phyloP scores from a whole-genome alignment of 2,329 filamentous ascomycete species.

The Gnomoniopsis sp. region DNA sequence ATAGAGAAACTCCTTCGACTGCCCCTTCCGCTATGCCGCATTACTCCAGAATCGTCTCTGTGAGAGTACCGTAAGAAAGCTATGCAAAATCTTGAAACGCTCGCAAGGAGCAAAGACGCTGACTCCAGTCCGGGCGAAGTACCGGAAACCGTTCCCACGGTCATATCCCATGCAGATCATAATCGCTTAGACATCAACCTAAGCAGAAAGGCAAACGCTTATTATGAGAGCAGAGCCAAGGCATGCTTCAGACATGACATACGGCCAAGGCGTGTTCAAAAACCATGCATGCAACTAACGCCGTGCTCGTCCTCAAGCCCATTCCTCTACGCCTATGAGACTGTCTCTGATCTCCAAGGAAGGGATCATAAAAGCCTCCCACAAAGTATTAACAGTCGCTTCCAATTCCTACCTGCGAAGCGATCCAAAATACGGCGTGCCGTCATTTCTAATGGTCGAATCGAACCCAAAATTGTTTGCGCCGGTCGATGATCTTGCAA shows the following conservation, averaged over 20 bases:
- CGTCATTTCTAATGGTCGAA: constrained; percentile 18
- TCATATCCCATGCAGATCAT: not conserved
- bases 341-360: not conserved
- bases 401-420: constrained; percentile 18
- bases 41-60: too few species aligned
- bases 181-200: not conserved
- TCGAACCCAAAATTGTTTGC: constrained; percentile 27
- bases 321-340: not conserved
- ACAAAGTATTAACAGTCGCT: not conserved
- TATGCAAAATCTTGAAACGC: not conserved
- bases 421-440: constrained; percentile 19
- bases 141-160: not conserved
- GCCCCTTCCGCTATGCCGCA: too few species aligned
- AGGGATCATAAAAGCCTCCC: not conserved
- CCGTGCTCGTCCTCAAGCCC: too few species aligned
- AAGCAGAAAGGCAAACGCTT: not conserved
- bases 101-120: not conserved
- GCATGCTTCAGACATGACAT: not conserved
- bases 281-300: not conserved
- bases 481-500: constrained; percentile 24
- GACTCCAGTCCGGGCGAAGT: not conserved
- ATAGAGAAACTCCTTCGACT: too few species aligned
- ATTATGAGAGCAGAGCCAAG: not conserved
- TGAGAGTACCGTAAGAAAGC: too few species aligned
- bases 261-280: too few species aligned